These are phyloP conservation scores for Gossypium bickii DNA, from an alignment of 345 rosid species.

Conservation along the genomic window DNA sequence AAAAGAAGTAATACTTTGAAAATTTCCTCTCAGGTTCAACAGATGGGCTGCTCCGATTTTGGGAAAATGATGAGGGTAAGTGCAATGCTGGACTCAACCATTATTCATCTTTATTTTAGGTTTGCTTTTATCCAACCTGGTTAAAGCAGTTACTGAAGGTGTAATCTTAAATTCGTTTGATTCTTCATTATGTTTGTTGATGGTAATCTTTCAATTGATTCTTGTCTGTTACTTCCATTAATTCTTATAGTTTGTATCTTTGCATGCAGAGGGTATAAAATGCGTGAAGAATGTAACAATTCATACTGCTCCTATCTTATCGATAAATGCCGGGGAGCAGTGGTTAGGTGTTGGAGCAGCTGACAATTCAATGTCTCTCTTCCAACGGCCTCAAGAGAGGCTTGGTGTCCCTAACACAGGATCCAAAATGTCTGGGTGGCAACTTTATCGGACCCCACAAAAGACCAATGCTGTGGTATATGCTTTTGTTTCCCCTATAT, in stretches of 20 bases:
- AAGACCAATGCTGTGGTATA: slow-evolving; percentile 89
- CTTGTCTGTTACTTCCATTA: not conserved
- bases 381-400: slow-evolving; percentile 89
- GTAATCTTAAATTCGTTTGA: not conserved
- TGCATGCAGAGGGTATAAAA: slow-evolving; percentile 60
- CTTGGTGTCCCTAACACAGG: slow-evolving; percentile 56
- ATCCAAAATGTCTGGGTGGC: slow-evolving; percentile 88
- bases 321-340: slow-evolving; percentile 87
- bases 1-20: slow-evolving; percentile 12
- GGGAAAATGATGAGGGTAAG: slow-evolving; percentile 96
- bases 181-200: not conserved
- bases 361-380: slow-evolving; percentile 98
- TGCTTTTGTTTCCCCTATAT: slow-evolving; percentile 17
- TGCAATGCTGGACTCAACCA: not conserved
- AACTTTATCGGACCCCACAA: slow-evolving; percentile 93
- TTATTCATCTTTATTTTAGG: not conserved
- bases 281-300: slow-evolving; percentile 90
- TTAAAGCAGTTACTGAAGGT: slow-evolving; percentile 3
- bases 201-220: not conserved
- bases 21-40: slow-evolving; percentile 67
- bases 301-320: slow-evolving; percentile 69
- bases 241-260: not conserved
- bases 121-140: slow-evolving; percentile 6
- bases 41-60: slow-evolving; percentile 96
- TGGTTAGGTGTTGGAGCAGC: slow-evolving; percentile 99